Evolutionary conservation across 176 grass and related monocot species (phyloP), one percentile per base, ranked within the genome.

Genomic region (Secale cereale): DNA sequence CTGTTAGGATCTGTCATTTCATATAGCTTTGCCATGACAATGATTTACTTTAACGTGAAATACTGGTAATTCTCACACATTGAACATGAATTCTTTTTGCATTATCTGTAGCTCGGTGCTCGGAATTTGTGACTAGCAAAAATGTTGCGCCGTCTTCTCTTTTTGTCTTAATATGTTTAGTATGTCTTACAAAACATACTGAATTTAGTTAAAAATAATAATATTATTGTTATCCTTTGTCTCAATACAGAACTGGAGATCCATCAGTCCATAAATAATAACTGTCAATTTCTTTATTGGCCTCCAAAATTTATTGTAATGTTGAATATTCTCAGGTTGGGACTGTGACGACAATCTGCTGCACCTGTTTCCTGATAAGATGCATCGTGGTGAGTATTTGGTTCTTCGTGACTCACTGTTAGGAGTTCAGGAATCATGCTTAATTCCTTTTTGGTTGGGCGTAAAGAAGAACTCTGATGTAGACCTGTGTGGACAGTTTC

Each of bases 361-460:
- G 91, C 64, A 91, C 86, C 37, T 98, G 97, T 83, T 98, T 98
- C 87, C 81, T 98, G 79, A 89, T 94, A 94, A 95, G 93, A 92
- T 98, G 93, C 62, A 57, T 84, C 50, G 91, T 95, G 93, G 97
- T 98, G 74, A 95, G 93, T 90, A 85, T 65, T 85, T 87, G 8
- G 23, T 82, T 81, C 68, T 62, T 73, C 41, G 12, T 45, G 60
- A 68, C 31, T 62, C 37, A 65, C 63, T 72, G 30, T 5, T 20
- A 81, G 26, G 12, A 59, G 8, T 35, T 63, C 12, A 79, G 65
- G 17, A 56, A 71, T 56, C 20, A 59, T 3, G 27, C 8, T 23
- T 67, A 40, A 15, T 75, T 86, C 13, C 45, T 52, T 68, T 59
- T 74, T 86, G 65, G 43, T 74, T 57, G 32, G 10, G 64, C 65